These are phyloP conservation scores for Gaertneriomyces semiglobifer DNA, from an alignment of 192 early-diverging fungal genomes.

Conservation along the genomic window DNA sequence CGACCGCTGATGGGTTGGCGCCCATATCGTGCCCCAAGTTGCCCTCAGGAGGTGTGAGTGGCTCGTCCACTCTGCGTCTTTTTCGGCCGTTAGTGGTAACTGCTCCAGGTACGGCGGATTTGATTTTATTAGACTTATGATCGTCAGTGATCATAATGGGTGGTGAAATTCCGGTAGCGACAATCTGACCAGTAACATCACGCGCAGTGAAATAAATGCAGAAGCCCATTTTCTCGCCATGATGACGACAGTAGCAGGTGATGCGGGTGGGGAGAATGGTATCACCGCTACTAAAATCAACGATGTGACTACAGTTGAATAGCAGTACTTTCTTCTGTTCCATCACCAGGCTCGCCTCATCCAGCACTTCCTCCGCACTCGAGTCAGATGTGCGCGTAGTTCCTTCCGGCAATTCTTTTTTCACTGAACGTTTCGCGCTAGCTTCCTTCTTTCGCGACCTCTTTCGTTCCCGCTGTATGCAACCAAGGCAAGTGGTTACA, in stretches of 20 bases:
- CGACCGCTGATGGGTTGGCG: too few species aligned
- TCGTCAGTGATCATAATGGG: constrained; percentile 98
- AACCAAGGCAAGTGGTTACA: constrained; percentile 76
- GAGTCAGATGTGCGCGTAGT: neutral
- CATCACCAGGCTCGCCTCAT: constrained; percentile 63
- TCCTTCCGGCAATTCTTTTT: neutral
- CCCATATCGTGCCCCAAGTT: too few species aligned
- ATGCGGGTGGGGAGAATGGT: constrained; percentile 85
- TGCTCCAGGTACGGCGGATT: constrained; percentile 10
- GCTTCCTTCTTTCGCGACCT: constrained; percentile 39
- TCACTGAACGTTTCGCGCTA: constrained; percentile 27
- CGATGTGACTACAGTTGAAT: constrained; percentile 81
- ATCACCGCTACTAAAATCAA: constrained; percentile 88
- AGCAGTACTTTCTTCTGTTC: constrained; percentile 80
- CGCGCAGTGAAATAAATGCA: constrained; percentile 79
- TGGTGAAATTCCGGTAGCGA: constrained; percentile 79
- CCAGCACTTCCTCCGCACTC: constrained; percentile 45
- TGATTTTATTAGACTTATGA: constrained; percentile 84
- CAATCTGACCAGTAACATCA: constrained; percentile 58
- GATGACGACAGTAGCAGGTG: constrained; percentile 96
- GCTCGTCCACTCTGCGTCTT: constrained; percentile 35
- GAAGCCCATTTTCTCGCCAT: constrained; percentile 90
- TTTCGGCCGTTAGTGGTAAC: constrained; percentile 29
- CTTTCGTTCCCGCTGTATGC: constrained; percentile 70
- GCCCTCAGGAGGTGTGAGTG: constrained; percentile 2